phyloP scores from a whole-genome alignment of 2,329 filamentous ascomycete species.

The Thelonectria discophora region DNA sequence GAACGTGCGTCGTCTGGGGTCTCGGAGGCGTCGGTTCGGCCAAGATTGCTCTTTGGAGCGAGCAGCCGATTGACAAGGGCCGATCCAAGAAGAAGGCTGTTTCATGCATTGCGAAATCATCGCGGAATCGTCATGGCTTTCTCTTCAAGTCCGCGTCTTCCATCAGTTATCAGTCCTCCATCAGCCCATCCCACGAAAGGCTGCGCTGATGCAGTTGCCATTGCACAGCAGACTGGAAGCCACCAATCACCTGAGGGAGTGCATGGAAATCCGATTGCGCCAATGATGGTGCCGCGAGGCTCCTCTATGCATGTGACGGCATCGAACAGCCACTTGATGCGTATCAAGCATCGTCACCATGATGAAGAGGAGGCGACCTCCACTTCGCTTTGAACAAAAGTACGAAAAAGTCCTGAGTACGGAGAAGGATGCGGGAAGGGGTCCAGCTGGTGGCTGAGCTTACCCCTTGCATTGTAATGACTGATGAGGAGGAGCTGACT shows the following conservation, averaged over 20 bases:
- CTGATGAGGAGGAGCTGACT: neutral
- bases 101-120: neutral
- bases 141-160: neutral
- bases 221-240: slow-evolving; percentile 11
- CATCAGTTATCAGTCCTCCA: slow-evolving; percentile 6
- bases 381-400: too few relatives aligned
- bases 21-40: slow-evolving; percentile 18
- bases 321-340: too few relatives aligned
- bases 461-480: neutral
- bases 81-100: neutral
- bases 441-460: neutral
- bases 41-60: neutral
- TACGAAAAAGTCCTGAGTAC: too few relatives aligned
- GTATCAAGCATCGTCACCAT: too few relatives aligned
- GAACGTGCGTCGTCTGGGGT: slow-evolving; percentile 13
- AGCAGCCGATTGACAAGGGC: neutral
- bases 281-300: too few relatives aligned
- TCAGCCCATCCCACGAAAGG: slow-evolving; percentile 15
- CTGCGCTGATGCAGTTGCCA: slow-evolving; percentile 12
- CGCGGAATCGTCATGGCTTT: neutral
- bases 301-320: too few relatives aligned
- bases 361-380: too few relatives aligned
- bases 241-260: slow-evolving; percentile 3
- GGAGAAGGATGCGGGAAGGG: neutral
- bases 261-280: too few relatives aligned